Percentiles rank a stretch among this genome's conserved stretches.
phyloP scores from a whole-genome alignment of 768 basidiomycete species.

The Leccinum imitatum region DNA sequence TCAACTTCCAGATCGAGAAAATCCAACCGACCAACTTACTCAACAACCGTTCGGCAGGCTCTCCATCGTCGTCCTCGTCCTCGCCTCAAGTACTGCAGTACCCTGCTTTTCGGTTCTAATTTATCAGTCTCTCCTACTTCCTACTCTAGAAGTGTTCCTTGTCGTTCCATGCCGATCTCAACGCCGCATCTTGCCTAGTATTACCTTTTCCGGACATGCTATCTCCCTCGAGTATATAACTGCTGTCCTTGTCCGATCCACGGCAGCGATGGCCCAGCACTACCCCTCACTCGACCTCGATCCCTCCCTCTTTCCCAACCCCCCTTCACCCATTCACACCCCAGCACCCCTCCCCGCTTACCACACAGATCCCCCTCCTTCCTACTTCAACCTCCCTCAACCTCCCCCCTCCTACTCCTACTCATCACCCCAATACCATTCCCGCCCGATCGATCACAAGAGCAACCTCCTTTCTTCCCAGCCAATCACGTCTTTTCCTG shows the following conservation, averaged over 20 bases:
- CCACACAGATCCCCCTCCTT: conserved; percentile 9
- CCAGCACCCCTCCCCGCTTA: conserved; percentile 9
- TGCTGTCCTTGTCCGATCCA: conserved; percentile 5
- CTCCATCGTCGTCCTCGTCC: not conserved
- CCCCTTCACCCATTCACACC: not conserved
- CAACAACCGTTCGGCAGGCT: not conserved
- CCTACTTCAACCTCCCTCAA: conserved; percentile 7
- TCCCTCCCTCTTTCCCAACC: conserved; percentile 5
- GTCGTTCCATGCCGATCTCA: conserved; percentile 20
- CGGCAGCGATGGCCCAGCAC: conserved; percentile 21
- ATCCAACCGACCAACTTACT: not conserved
- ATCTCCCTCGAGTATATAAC: conserved; percentile 19
- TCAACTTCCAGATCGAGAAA: conserved; percentile 20
- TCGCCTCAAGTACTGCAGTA: not conserved
- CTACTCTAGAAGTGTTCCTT: conserved; percentile 5
- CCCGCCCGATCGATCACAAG: conserved; percentile 5
- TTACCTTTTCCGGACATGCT: conserved; percentile 16
- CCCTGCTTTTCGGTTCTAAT: not conserved
- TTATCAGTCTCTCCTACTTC: not conserved
- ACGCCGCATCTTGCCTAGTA: not conserved
- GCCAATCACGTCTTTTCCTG: conserved; percentile 18
- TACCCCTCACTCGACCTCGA: conserved; percentile 13
- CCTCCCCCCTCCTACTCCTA: not conserved
- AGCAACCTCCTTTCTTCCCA: conserved; percentile 2
- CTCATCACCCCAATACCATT: not conserved